Evolutionary conservation across 768 basidiomycete species (phyloP).

Genomic region (Kwoniella europaea): DNA sequence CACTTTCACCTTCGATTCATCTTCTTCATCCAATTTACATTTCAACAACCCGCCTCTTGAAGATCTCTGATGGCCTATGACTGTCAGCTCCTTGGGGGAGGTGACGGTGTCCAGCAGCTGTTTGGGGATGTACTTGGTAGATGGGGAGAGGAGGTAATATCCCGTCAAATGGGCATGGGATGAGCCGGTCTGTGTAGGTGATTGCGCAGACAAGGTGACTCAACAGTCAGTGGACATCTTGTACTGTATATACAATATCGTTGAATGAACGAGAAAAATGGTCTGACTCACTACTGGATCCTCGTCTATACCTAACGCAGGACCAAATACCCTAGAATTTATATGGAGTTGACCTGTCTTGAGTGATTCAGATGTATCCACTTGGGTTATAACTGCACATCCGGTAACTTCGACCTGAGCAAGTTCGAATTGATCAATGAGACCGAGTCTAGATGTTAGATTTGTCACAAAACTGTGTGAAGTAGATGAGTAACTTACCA

Average conservation of each 20-base stretch:
- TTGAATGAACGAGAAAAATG: too few relatives aligned
- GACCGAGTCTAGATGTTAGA: too few relatives aligned
- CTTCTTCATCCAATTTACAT: slow-evolving; percentile 18
- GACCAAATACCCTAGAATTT: slow-evolving; percentile 34
- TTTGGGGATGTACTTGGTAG: slow-evolving; percentile 15
- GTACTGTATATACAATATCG: too few relatives aligned
- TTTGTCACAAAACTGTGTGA: neutral
- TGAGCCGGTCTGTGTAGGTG: slow-evolving; percentile 34
- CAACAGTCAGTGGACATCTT: too few relatives aligned
- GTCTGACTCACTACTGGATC: slow-evolving; percentile 42
- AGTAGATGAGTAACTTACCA: slow-evolving; percentile 22
- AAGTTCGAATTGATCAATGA: neutral
- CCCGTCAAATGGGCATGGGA: slow-evolving; percentile 38
- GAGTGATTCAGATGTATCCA: neutral
- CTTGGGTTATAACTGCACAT: slow-evolving; percentile 7
- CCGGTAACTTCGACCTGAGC: neutral
- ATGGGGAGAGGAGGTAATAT: slow-evolving; percentile 34
- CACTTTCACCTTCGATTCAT: slow-evolving; percentile 21
- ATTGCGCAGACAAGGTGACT: too few relatives aligned
- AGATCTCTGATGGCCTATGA: slow-evolving; percentile 25
- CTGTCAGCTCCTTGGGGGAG: neutral
- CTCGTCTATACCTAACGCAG: slow-evolving; percentile 38
- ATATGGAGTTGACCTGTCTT: slow-evolving; percentile 21
- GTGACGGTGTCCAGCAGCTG: neutral
- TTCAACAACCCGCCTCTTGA: slow-evolving; percentile 32